A percentile compares a stretch with the other conserved stretches of the same genome.
Conservation (phyloP, 2,329 filamentous ascomycete genomes). For the Penicillium glabrum region DNA sequence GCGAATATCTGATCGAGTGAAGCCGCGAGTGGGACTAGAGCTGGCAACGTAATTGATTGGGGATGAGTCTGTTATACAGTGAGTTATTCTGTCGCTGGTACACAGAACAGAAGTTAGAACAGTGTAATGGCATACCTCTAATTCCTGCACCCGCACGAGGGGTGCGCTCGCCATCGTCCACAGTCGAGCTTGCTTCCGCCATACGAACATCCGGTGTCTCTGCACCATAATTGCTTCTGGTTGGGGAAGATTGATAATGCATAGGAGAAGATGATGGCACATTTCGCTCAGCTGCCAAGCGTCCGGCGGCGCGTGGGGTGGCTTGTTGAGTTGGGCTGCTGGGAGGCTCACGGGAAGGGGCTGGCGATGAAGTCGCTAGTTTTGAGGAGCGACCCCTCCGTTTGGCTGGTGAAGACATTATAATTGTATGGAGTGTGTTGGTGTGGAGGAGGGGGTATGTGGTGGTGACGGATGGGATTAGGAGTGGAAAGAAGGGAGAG, state of each 20-base stretch:
- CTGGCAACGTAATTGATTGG: conserved; percentile 88
- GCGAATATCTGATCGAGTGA: conserved; percentile 40
- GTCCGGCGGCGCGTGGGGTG: conserved; percentile 49
- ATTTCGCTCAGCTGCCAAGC: conserved; percentile 39
- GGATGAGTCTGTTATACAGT: conserved; percentile 69
- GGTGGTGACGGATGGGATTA: conserved; percentile 13
- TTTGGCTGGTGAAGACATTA: conserved; percentile 46
- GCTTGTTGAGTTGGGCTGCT: conserved; percentile 38
- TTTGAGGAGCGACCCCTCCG: conserved; percentile 43
- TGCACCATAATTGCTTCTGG: conserved; percentile 43
- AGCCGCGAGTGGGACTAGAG: conserved; percentile 72
- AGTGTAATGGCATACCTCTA: conserved; percentile 35
- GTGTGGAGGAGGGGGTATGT: conserved; percentile 12
- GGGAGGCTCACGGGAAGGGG: conserved; percentile 32
- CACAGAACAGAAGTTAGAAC: neutral
- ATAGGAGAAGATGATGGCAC: conserved; percentile 74
- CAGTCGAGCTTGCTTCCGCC: conserved; percentile 50
- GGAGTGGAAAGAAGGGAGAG: conserved; percentile 23
- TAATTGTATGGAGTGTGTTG: conserved; percentile 9
- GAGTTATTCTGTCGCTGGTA: conserved; percentile 8
- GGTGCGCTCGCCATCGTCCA: conserved; percentile 45
- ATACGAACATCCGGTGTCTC: conserved; percentile 42
- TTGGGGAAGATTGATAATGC: conserved; percentile 68
- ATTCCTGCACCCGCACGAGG: conserved; percentile 40
- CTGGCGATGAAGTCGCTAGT: conserved; percentile 41